These are phyloP conservation scores for Protostelium mycophagum DNA, from an alignment of 78 protist species.

Conservation along the genomic window DNA sequence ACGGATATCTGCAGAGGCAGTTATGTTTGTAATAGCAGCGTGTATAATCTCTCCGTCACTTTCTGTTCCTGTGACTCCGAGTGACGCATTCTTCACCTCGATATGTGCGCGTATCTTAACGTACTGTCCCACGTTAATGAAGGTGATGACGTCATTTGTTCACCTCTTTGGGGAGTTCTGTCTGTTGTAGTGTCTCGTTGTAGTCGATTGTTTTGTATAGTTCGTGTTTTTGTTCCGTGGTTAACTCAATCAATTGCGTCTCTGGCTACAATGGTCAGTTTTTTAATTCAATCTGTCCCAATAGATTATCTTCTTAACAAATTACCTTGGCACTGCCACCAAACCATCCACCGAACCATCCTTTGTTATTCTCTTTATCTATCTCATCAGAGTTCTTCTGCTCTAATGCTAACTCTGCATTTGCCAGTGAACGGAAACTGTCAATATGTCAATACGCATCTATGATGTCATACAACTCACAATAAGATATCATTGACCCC, in stretches of 20 bases:
- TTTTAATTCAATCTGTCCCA: too few relatives aligned
- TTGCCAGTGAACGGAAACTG: not conserved
- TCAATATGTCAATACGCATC: too few relatives aligned
- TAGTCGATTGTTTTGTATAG: not conserved
- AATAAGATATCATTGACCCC: not conserved
- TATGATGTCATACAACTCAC: too few relatives aligned
- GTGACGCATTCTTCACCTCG: not conserved
- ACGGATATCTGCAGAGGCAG: not conserved
- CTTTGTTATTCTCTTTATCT: not conserved
- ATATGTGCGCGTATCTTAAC: not conserved
- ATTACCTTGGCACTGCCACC: not conserved
- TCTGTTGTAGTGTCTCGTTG: not conserved
- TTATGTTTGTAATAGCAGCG: not conserved
- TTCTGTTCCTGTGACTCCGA: not conserved
- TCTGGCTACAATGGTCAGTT: not conserved
- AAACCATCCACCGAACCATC: not conserved
- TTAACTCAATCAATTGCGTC: not conserved
- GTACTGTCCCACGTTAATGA: not conserved
- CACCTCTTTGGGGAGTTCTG: not conserved
- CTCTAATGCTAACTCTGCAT: not conserved
- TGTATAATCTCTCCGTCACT: not conserved
- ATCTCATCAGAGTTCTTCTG: not conserved
- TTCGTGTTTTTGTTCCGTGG: not conserved
- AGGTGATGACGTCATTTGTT: not conserved
- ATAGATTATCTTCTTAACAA: too few relatives aligned